Percentiles rank a stretch among this genome's conserved stretches.
Evolutionary conservation across 805 yeast genomes (phyloP).

Genomic region (Wickerhamomyces chaumierensis): DNA sequence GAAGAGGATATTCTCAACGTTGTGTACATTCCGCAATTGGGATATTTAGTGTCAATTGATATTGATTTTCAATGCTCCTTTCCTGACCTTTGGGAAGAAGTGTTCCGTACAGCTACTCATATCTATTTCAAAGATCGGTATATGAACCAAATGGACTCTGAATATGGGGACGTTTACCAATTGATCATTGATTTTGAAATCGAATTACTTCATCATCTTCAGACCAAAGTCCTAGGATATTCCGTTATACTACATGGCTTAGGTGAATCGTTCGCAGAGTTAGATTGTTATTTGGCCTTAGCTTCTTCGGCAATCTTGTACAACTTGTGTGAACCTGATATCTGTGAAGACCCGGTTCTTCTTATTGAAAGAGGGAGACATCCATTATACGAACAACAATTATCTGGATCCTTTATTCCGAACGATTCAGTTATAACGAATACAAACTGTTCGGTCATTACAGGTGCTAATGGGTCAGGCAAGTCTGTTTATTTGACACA

Average conservation of each 20-base stretch:
- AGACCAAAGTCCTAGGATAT: constrained; percentile 12
- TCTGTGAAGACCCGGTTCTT: constrained; percentile 16
- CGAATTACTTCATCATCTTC: constrained; percentile 26
- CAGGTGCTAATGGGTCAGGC: constrained; percentile 43
- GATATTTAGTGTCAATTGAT: constrained; percentile 25
- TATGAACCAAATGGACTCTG: constrained; percentile 23
- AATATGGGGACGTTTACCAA: constrained; percentile 31
- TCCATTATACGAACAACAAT: constrained; percentile 31
- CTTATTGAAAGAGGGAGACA: constrained; percentile 33
- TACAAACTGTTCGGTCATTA: constrained; percentile 23
- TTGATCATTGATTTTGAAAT: constrained; percentile 29
- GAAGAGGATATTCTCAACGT: constrained; percentile 19
- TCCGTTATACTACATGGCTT: constrained; percentile 6
- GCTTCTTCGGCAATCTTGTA: constrained; percentile 20
- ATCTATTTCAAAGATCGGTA: constrained; percentile 24
- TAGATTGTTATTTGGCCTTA: constrained; percentile 27
- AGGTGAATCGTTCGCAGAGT: constrained; percentile 20
- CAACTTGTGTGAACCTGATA: constrained; percentile 23
- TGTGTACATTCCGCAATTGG: constrained; percentile 35
- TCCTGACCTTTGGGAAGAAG: constrained; percentile 22
- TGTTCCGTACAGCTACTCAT: constrained; percentile 26
- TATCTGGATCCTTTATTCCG: constrained; percentile 24
- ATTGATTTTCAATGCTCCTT: neutral
- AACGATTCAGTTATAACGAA: constrained; percentile 26
- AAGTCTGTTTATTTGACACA: constrained; percentile 40